These are phyloP conservation scores for Cucurbita pepo DNA, from an alignment of 306 rosid genomes.

Conservation along the genomic window DNA sequence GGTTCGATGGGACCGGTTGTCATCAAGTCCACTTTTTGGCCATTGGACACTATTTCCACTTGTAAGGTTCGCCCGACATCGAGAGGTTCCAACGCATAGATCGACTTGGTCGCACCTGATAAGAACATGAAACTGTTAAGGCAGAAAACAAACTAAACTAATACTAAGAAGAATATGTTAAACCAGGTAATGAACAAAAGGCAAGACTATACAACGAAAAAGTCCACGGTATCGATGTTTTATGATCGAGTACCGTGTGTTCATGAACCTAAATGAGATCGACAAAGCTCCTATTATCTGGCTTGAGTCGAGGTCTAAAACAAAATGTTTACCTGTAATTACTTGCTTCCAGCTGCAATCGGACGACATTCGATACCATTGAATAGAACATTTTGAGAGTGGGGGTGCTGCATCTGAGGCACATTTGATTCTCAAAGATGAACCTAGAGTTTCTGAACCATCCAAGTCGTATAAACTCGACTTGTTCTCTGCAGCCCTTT, in stretches of 20 bases:
- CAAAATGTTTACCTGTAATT: constrained; percentile 47
- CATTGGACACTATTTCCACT: constrained; percentile 55
- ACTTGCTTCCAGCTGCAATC: constrained; percentile 79
- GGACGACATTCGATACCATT: constrained; percentile 78
- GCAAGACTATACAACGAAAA: neutral
- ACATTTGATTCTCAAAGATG: constrained; percentile 41
- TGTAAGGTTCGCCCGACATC: constrained; percentile 83
- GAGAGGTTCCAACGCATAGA: constrained; percentile 81
- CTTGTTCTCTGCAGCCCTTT: constrained; percentile 58
- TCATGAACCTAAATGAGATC: neutral
- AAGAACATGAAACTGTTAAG: constrained; percentile 6
- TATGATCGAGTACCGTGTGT: neutral
- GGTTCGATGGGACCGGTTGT: constrained; percentile 57
- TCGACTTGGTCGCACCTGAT: constrained; percentile 54
- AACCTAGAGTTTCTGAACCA: constrained; percentile 73
- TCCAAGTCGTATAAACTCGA: constrained; percentile 30
- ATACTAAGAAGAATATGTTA: neutral
- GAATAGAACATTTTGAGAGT: constrained; percentile 57
- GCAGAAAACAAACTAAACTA: neutral
- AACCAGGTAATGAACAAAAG: neutral
- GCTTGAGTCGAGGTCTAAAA: neutral
- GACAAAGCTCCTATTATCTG: neutral
- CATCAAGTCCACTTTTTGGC: constrained; percentile 39
- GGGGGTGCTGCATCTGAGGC: constrained; percentile 47
- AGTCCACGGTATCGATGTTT: neutral